Percentiles rank a stretch among this genome's conserved stretches.
phyloP scores from a whole-genome alignment of 768 basidiomycete species.

The Lyophyllum decastes region DNA sequence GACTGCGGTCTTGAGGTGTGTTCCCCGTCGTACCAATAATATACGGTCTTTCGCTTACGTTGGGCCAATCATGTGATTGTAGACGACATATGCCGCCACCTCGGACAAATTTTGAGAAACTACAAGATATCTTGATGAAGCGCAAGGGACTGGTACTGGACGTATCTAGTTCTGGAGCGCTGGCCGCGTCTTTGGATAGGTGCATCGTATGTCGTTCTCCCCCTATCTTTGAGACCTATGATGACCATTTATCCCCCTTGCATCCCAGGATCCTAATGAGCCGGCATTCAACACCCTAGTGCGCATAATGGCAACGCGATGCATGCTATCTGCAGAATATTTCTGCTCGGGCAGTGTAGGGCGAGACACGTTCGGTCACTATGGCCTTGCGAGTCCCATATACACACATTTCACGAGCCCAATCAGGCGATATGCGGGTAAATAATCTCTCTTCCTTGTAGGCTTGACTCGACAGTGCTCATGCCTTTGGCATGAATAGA shows the following conservation, averaged over 20 bases:
- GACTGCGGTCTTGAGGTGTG: conserved; percentile 86
- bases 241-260: background rate
- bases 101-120: conserved; percentile 89
- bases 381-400: conserved; percentile 95
- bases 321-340: conserved; percentile 98
- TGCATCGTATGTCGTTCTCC: conserved; percentile 61
- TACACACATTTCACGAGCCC: conserved; percentile 99
- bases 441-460: conserved; percentile 16
- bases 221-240: background rate
- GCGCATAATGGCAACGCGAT: conserved; percentile 97
- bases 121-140: conserved; percentile 90
- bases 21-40: background rate
- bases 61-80: background rate
- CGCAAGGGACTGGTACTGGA: conserved; percentile 82
- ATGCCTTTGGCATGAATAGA: conserved; percentile 44
- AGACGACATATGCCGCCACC: conserved; percentile 94
- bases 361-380: conserved; percentile 92
- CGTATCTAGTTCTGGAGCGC: conserved; percentile 86
- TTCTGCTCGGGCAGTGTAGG: conserved; percentile 95
- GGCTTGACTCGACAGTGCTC: background rate
- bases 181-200: conserved; percentile 85
- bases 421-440: conserved; percentile 93
- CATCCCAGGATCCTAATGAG: conserved; percentile 68
- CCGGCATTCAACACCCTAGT: conserved; percentile 97
- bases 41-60: background rate